Percentiles rank a stretch among this genome's conserved stretches.
Conservation (phyloP, 371 early-diverging fungal genomes). For the Mortierella sp. region DNA sequence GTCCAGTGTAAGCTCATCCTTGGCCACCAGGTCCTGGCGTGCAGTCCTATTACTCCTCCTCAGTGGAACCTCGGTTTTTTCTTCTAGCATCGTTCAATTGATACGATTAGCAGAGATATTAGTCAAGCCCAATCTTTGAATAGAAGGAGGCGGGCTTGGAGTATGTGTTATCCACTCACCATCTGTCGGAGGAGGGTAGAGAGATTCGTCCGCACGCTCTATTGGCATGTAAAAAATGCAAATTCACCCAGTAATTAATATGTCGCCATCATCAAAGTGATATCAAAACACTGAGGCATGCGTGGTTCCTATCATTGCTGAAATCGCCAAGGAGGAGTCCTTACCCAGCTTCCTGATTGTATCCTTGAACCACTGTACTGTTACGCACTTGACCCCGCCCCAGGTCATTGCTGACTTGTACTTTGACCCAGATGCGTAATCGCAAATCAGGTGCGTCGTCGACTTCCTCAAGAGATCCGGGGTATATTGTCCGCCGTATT, state of each 20-base stretch:
- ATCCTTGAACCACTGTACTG: conserved; percentile 26
- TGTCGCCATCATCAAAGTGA: neutral
- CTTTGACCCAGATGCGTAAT: conserved; percentile 20
- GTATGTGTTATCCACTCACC: neutral
- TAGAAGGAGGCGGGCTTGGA: neutral
- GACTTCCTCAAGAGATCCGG: conserved; percentile 26
- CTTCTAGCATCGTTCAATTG: neutral
- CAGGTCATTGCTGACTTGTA: conserved; percentile 37
- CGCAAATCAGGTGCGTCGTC: conserved; percentile 45
- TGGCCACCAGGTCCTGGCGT: neutral
- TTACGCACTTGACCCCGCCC: conserved; percentile 32
- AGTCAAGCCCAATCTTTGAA: neutral
- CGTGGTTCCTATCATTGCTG: neutral
- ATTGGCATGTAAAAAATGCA: neutral
- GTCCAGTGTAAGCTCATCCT: conserved; percentile 18
- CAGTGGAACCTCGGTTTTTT: neutral
- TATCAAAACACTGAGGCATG: neutral
- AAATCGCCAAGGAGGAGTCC: neutral
- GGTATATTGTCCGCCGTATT: conserved; percentile 37
- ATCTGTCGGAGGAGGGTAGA: neutral
- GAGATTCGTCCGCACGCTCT: conserved; percentile 30
- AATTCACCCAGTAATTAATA: neutral
- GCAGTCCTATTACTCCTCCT: neutral
- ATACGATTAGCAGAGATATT: neutral
- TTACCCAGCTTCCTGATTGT: conserved; percentile 28